Base-by-base conservation (phyloP, 148 eudicot genomes). In the Rhododendron mucronatum region DNA sequence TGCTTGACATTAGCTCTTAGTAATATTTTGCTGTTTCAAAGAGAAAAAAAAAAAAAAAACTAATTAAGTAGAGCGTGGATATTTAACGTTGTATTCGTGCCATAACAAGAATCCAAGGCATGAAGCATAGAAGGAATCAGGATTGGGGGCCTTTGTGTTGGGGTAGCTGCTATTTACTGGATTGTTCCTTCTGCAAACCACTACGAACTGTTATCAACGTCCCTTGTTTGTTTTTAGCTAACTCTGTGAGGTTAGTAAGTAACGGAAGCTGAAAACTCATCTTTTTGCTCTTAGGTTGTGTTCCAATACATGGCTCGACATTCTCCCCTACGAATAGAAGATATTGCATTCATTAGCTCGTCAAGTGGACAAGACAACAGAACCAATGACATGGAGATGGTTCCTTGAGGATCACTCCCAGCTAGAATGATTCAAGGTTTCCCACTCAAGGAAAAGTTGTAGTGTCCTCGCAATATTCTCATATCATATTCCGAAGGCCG, bases 261-360 rank as follows among this genome's bases (percentile, higher is more conserved):
- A 0, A 86, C 21, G 33, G 81, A n/a, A 63, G 41, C 76, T 37
- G 50, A 37, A 47, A 8, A 35, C 28, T 20, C 20, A 21, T 35
- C 37, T 74, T 89, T 78, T 11, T 86, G 73, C 51, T 87, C 82
- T 83, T 90, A 96, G 99, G 90, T 96, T 41, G 83, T 96, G 80
- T 96, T 96, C 91, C 99, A 95, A 87, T 91, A 96, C 90, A 90
- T 91, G 90, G 99, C 88, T 84, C 97, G 98, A 9, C 92, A 86
- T 94, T 89, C 95, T 85, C 97, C 98, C 83, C 88, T 96, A 26
- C 86, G 86, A 77, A 90, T 95, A n/a, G 98, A 95, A 61, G 95
- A 96, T 90, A 88, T 96, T 53, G 92, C 92, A 79, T 89, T 94
- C 63, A 86, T 93, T 83, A 88, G 91, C 85, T 90, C 91, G 12